phyloP scores from a whole-genome alignment of 345 rosid genomes.

The Gossypium raimondii region DNA sequence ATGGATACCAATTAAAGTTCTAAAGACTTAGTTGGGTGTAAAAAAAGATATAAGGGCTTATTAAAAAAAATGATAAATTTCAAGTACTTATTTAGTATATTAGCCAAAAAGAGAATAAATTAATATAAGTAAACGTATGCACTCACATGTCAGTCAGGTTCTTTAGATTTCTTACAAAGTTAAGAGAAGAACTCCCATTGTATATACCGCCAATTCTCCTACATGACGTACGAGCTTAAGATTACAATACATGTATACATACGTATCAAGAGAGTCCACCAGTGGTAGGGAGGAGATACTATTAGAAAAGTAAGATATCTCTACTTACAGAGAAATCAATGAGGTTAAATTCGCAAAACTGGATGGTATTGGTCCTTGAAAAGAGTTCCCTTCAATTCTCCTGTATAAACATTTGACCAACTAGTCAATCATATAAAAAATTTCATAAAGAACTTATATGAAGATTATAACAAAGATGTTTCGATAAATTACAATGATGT shows the following conservation, averaged over 20 bases:
- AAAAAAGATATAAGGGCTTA: too few species aligned
- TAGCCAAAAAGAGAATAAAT: neutral
- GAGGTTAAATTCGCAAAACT: constrained; percentile 29
- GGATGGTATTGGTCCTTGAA: constrained; percentile 44
- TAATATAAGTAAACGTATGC: neutral
- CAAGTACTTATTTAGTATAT: too few species aligned
- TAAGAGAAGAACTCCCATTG: constrained; percentile 40
- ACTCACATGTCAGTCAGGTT: constrained; percentile 39
- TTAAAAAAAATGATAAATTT: too few species aligned
- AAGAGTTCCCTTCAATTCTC: constrained; percentile 35
- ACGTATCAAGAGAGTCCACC: neutral
- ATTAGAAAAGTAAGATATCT: neutral
- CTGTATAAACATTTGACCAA: constrained; percentile 15
- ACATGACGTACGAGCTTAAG: neutral
- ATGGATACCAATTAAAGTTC: too few species aligned
- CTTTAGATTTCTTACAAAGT: constrained; percentile 34
- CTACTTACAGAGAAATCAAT: constrained; percentile 34
- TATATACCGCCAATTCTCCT: constrained; percentile 37
- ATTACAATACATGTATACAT: neutral
- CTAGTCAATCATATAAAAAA: neutral
- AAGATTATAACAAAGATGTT: neutral
- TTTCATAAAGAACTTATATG: neutral
- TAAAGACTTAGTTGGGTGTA: too few species aligned
- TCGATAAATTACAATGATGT: constrained; percentile 14
- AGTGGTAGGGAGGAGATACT: neutral